Evolutionary conservation across 2,329 filamentous ascomycete species (phyloP).

Genomic region (Massarina eburnea): DNA sequence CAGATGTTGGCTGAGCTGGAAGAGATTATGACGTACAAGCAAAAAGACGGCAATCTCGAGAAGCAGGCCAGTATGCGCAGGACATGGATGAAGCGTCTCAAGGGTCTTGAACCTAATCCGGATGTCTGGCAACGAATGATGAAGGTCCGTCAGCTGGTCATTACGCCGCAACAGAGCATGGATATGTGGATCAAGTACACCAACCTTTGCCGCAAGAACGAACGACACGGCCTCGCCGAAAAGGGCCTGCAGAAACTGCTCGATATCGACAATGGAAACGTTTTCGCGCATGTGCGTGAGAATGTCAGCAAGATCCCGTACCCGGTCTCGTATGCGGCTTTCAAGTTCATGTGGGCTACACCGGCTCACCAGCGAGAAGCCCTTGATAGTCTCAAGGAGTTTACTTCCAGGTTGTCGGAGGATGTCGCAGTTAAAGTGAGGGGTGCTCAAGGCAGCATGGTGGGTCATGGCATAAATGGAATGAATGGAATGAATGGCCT

Average conservation of each 20-base stretch:
- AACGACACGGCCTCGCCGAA: constrained; percentile 90
- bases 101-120: constrained; percentile 94
- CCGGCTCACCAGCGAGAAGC: constrained; percentile 39
- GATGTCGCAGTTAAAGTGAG: constrained; percentile 53
- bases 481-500: constrained; percentile 42
- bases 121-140: constrained; percentile 99
- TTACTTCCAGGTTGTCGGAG: constrained; percentile 61
- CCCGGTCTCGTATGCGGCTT: constrained; percentile 90
- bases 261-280: constrained; percentile 37
- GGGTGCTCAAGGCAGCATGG: constrained; percentile 40
- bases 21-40: constrained; percentile 97
- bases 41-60: constrained; percentile 73
- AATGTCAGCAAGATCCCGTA: constrained; percentile 58
- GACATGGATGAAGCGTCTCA: constrained; percentile 94
- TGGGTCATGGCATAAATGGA: constrained; percentile 38
- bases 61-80: constrained; percentile 88
- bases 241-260: constrained; percentile 93
- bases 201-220: constrained; percentile 95
- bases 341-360: constrained; percentile 95
- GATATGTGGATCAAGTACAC: constrained; percentile 99
- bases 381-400: constrained; percentile 62
- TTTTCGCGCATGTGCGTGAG: constrained; percentile 35
- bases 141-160: constrained; percentile 88
- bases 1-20: constrained; percentile 99
- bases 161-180: constrained; percentile 88